Evolutionary conservation across 2,329 filamentous ascomycete genomes (phyloP), one percentile per base, ranked within the genome.

Genomic region (Fonsecaea erecta): DNA sequence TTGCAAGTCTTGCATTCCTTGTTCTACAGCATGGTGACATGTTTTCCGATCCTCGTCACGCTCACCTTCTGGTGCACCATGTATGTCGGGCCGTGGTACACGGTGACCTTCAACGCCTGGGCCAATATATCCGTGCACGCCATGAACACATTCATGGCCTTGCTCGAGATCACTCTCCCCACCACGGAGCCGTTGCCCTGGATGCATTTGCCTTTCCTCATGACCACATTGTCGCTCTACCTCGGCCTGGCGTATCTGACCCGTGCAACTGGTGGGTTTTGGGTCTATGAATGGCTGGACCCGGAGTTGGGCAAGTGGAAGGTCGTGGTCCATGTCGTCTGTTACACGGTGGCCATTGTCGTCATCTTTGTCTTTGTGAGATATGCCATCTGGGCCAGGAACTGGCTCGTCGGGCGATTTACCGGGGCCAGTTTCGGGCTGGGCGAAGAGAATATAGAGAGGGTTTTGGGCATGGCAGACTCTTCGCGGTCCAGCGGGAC

Each of bases 201-300:
- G 78, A 77, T 90, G 24, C 87, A 93, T 73, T 75, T 92, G n/a
- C 75, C 85, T 11, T 88, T 86, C 74, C 80, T 93, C 14, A 77
- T 93, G 68, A 63, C 91, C 18, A 76, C 95, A 7, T 82, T 96
- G 48, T 86, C 85, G 0, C 78, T 88, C 3, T 96, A 96, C 75
- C 82, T 93, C 11, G 85, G 80, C 0, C 78, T 96, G n/a, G 91
- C 91, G 1, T 96, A 91, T 76, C 71, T 95, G 21, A 93, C 90
- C 0, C 77, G 85, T 66, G 86, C 85, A 3, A 88, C 87, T 0
- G 82, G 92, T 75, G 86, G 86, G 2, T 91, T 89, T 74, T 96
- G 93, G 76, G 84, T 90, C 0, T 96, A 96, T 78, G 75, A 73
- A 63, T 96, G 96, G 78, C 84, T 96, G 18, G 83, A 96, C 74